Percentiles rank a stretch among this genome's conserved stretches.
Conservation (phyloP, 83 land plant genomes). For the Thuja plicata region DNA sequence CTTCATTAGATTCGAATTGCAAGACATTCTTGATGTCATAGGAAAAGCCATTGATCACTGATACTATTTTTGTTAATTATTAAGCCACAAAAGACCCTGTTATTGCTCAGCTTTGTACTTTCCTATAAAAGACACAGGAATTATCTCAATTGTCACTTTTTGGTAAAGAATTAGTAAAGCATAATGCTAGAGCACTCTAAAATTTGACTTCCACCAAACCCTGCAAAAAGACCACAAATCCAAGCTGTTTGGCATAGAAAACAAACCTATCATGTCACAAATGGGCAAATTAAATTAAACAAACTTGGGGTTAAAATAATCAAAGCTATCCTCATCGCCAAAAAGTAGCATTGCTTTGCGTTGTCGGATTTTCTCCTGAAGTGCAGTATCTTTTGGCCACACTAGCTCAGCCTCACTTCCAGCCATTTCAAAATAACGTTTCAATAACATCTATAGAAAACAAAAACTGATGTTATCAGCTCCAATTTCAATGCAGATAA, state of each 20-base stretch:
- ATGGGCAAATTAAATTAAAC: neutral
- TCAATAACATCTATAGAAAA: conserved; percentile 54
- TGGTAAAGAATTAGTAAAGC: neutral
- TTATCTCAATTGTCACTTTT: neutral
- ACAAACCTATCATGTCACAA: neutral
- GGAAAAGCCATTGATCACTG: neutral
- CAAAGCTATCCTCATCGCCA: neutral
- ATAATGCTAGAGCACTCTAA: neutral
- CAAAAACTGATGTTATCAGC: conserved; percentile 4
- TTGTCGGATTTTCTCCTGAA: conserved; percentile 49
- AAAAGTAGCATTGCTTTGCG: neutral
- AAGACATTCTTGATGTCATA: neutral
- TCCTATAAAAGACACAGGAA: neutral
- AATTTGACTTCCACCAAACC: neutral
- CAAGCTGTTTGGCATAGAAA: neutral
- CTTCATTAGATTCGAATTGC: neutral
- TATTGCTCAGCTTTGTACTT: neutral
- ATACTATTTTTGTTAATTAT: neutral
- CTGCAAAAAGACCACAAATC: neutral
- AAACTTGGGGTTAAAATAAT: neutral
- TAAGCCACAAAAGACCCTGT: neutral
- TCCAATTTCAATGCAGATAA: neutral
- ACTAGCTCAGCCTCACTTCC: conserved; percentile 69
- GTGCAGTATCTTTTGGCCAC: conserved; percentile 52
- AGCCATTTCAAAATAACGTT: conserved; percentile 58